These are phyloP conservation scores for Luvunga scandens DNA, from an alignment of 345 rosid species.

Conservation along the genomic window DNA sequence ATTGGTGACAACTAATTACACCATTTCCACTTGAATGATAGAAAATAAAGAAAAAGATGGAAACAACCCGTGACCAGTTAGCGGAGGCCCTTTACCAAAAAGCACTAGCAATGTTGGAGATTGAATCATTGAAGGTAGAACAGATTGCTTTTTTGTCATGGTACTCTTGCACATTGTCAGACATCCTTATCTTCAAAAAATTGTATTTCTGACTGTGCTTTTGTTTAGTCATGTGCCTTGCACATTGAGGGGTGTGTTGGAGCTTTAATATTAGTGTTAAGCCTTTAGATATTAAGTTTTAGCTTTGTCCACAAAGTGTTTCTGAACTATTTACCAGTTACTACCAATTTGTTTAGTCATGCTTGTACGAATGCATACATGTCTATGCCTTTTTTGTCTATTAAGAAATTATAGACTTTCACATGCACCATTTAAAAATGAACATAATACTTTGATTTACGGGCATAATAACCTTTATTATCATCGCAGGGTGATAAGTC, in stretches of 20 bases:
- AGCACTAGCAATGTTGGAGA: conserved; percentile 69
- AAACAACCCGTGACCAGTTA: conserved; percentile 74
- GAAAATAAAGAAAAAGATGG: conserved; percentile 81
- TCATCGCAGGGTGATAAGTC: conserved; percentile 47
- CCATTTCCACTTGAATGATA: conserved; percentile 14
- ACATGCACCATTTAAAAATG: background rate
- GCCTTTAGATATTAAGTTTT: background rate
- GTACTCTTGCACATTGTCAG: background rate
- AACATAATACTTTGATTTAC: background rate
- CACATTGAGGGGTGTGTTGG: background rate
- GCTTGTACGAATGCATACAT: background rate
- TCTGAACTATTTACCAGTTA: background rate
- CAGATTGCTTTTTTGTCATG: background rate
- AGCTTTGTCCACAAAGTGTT: background rate
- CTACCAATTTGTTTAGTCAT: background rate
- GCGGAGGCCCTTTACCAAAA: conserved; percentile 86
- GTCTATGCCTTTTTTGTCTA: background rate
- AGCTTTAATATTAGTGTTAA: background rate
- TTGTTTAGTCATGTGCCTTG: background rate
- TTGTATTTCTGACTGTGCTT: background rate
- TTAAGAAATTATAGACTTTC: background rate
- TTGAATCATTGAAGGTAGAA: conserved; percentile 60
- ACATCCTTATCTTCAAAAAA: background rate
- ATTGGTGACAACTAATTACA: background rate
- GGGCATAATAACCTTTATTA: background rate